A percentile compares a stretch with the other conserved stretches of the same genome.
phyloP scores from a whole-genome alignment of 345 rosid species.

The Eucalyptus pauciflora region DNA sequence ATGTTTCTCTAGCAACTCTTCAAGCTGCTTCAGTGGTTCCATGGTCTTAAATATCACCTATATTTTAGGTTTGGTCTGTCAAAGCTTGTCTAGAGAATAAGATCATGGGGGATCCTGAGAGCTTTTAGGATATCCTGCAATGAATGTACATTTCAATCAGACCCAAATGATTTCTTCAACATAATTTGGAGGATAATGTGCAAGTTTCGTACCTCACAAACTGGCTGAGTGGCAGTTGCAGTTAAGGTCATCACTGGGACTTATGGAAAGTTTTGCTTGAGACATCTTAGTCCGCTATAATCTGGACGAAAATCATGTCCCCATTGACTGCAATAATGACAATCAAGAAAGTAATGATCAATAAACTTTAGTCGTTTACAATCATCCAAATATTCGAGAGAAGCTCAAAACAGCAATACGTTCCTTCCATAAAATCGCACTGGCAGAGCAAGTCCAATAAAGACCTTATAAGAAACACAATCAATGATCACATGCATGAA shows the following conservation, averaged over 20 bases:
- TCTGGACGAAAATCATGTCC: conserved; percentile 97
- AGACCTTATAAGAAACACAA: background rate
- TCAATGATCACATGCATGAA: background rate
- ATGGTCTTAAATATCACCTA: conserved; percentile 62
- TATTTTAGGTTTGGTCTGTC: conserved; percentile 89
- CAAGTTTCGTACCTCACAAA: conserved; percentile 41
- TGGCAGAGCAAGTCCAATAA: background rate
- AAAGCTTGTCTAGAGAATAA: conserved; percentile 80
- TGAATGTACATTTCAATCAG: background rate
- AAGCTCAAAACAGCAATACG: background rate
- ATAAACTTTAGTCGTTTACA: background rate
- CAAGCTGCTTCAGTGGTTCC: conserved; percentile 80
- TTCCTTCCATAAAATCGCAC: background rate
- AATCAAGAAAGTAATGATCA: background rate
- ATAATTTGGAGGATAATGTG: background rate
- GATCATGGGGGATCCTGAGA: conserved; percentile 66
- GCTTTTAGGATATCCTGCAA: conserved; percentile 72
- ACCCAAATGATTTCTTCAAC: background rate
- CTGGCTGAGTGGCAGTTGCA: conserved; percentile 76
- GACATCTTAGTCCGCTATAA: conserved; percentile 69
- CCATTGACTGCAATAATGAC: conserved; percentile 63
- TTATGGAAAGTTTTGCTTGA: conserved; percentile 63
- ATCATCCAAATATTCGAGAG: background rate
- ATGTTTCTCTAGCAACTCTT: conserved; percentile 45
- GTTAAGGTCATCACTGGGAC: conserved; percentile 81